These are phyloP conservation scores for Trichomonascaceae sp. DNA, from an alignment of 1,139 yeast species.

Conservation along the genomic window DNA sequence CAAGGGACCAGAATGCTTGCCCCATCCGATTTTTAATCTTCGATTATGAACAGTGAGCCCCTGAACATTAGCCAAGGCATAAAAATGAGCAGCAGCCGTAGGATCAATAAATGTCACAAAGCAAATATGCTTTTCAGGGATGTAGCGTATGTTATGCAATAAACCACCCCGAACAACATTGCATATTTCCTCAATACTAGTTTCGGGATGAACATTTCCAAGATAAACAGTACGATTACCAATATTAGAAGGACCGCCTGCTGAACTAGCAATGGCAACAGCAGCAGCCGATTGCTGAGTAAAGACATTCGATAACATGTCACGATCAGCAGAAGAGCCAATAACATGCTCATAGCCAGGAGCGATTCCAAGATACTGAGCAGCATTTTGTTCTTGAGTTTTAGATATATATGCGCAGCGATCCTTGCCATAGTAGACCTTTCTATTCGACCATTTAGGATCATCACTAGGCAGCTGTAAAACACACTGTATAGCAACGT, in stretches of 20 bases:
- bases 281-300: constrained; percentile 75
- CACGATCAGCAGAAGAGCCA: constrained; percentile 74
- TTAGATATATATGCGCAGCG: constrained; percentile 79
- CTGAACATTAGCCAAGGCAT: constrained; percentile 78
- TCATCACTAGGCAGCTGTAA: constrained; percentile 54
- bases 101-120: constrained; percentile 90
- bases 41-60: constrained; percentile 77
- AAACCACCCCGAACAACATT: constrained; percentile 92
- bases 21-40: constrained; percentile 91
- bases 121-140: constrained; percentile 80
- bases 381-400: constrained; percentile 96
- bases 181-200: constrained; percentile 87
- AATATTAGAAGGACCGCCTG: constrained; percentile 70
- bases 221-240: constrained; percentile 91
- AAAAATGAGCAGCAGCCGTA: constrained; percentile 88
- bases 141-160: constrained; percentile 53
- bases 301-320: constrained; percentile 42
- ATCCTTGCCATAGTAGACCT: constrained; percentile 82
- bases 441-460: constrained; percentile 53
- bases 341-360: constrained; percentile 78
- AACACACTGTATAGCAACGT: constrained; percentile 78
- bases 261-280: constrained; percentile 64
- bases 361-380: constrained; percentile 85
- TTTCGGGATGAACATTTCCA: constrained; percentile 80
- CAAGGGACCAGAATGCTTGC: constrained; percentile 86